phyloP scores from a whole-genome alignment of 768 basidiomycete genomes.

The Tephrocybe sp. region DNA sequence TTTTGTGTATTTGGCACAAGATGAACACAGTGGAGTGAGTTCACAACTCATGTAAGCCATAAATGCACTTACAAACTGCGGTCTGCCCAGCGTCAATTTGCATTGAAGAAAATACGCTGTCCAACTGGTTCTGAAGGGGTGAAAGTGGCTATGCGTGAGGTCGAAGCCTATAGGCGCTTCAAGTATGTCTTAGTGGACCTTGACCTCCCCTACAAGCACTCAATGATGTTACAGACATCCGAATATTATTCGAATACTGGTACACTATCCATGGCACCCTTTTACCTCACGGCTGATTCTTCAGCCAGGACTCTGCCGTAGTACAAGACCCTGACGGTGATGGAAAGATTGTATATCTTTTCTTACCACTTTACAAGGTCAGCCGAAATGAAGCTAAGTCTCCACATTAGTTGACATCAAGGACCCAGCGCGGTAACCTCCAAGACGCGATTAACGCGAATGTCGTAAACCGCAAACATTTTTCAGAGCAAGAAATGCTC shows the following conservation, averaged over 20 bases:
- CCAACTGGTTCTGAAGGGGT: conserved; percentile 87
- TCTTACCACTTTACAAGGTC: conserved; percentile 91
- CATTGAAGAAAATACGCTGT: conserved; percentile 95
- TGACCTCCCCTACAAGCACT: neutral
- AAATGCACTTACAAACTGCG: neutral
- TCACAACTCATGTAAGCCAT: neutral
- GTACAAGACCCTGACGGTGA: conserved; percentile 93
- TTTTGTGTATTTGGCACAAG: conserved; percentile 87
- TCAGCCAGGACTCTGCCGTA: conserved; percentile 81
- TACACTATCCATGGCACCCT: conserved; percentile 22
- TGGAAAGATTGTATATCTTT: conserved; percentile 94
- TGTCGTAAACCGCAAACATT: conserved; percentile 77
- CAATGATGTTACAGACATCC: conserved; percentile 61
- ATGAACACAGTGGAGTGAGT: conserved; percentile 80
- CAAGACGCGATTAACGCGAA: conserved; percentile 93
- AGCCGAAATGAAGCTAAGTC: conserved; percentile 1
- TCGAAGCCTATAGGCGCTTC: conserved; percentile 93
- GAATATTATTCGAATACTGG: conserved; percentile 94
- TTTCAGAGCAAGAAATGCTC: conserved; percentile 87
- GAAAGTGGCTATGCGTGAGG: conserved; percentile 85
- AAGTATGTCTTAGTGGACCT: conserved; percentile 54
- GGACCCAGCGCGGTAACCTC: conserved; percentile 77
- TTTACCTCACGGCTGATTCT: conserved; percentile 13
- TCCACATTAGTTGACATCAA: neutral
- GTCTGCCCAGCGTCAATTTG: conserved; percentile 74